phyloP scores from a whole-genome alignment of 495 filamentous ascomycete genomes.

The Polyplosphaeria fusca region DNA sequence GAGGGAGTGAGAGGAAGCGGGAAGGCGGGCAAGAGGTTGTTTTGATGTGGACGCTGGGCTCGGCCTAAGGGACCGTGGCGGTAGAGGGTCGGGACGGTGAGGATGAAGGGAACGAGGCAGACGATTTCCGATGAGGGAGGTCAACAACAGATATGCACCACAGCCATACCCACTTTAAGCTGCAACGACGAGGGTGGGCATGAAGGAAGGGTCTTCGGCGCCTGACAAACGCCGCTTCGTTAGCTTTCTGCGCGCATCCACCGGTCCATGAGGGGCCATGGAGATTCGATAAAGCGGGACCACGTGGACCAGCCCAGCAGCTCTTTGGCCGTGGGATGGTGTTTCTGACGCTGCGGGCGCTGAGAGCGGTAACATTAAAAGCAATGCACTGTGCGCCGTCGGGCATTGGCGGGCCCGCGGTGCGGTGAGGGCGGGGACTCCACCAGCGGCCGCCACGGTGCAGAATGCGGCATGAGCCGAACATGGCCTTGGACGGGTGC shows the following conservation, averaged over 20 bases:
- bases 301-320: not conserved
- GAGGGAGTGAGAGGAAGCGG: not conserved
- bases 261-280: not conserved
- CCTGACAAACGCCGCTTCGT: not conserved
- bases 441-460: not conserved
- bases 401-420: not conserved
- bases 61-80: conserved; percentile 7
- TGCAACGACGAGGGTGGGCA: not conserved
- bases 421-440: not conserved
- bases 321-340: conserved; percentile 20
- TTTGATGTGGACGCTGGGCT: not conserved
- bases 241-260: not conserved
- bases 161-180: not conserved
- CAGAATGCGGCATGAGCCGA: conserved; percentile 8
- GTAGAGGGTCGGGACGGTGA: not conserved
- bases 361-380: not conserved
- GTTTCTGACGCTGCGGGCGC: not conserved
- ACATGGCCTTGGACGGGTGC: conserved; percentile 12
- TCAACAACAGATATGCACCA: not conserved
- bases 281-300: not conserved
- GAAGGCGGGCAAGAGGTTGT: not conserved
- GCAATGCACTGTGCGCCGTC: not conserved
- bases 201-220: not conserved
- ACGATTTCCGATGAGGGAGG: conserved; percentile 1
- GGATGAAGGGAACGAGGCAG: not conserved